Conservation (phyloP, 495 filamentous ascomycete species). For the Xylaria venustula region DNA sequence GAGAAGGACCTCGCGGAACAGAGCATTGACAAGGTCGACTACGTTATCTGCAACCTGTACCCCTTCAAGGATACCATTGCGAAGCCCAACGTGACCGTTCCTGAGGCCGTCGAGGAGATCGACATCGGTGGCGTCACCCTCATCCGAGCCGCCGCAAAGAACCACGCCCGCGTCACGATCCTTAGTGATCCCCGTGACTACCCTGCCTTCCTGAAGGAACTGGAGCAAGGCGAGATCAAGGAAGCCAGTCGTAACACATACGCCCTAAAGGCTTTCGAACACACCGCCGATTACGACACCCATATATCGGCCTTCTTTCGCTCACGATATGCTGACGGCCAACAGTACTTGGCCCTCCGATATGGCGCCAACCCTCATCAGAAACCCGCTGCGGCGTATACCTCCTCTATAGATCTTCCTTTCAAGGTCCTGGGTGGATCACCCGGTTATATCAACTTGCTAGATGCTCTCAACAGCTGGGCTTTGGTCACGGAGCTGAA, state of each 20-base stretch:
- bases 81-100: constrained; percentile 93
- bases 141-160: constrained; percentile 95
- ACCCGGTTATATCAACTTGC: constrained; percentile 94
- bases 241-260: constrained; percentile 80
- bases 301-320: constrained; percentile 97
- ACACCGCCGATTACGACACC: constrained; percentile 95
- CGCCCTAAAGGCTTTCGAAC: constrained; percentile 95
- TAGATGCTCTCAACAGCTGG: constrained; percentile 97
- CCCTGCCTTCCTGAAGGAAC: constrained; percentile 85
- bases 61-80: constrained; percentile 97
- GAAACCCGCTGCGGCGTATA: constrained; percentile 86
- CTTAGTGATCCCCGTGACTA: constrained; percentile 93
- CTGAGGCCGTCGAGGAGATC: constrained; percentile 96
- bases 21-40: constrained; percentile 97
- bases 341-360: constrained; percentile 79
- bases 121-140: constrained; percentile 97
- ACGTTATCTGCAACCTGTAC: constrained; percentile 97
- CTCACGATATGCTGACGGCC: constrained; percentile 87
- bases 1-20: constrained; percentile 95
- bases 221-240: constrained; percentile 80
- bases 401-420: constrained; percentile 69
- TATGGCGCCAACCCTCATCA: constrained; percentile 98
- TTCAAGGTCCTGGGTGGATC: constrained; percentile 94
- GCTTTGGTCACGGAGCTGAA: constrained; percentile 95
- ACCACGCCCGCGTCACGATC: constrained; percentile 91